A percentile compares a stretch with the other conserved stretches of the same genome.
Conservation (phyloP, 441 rosid genomes). For the Hypseocharis bilobata region DNA sequence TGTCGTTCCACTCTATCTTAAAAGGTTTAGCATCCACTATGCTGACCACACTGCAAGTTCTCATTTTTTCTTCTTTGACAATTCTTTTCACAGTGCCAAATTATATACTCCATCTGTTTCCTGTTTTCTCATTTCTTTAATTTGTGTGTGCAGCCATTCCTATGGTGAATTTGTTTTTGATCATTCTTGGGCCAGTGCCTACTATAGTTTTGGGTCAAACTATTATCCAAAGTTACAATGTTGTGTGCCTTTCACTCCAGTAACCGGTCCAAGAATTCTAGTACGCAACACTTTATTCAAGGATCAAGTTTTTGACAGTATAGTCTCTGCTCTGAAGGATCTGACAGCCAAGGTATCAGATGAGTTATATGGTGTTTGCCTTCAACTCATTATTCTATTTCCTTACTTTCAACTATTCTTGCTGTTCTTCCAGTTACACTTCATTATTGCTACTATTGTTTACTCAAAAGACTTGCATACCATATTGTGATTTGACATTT, state of each 20-base stretch:
- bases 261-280: conserved; percentile 82
- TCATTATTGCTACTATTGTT: not conserved
- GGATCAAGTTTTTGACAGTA: conserved; percentile 63
- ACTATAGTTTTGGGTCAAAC: conserved; percentile 70
- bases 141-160: conserved; percentile 61
- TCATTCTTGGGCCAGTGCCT: conserved; percentile 93
- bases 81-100: conserved; percentile 15
- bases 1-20: conserved; percentile 85
- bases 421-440: not conserved
- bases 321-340: conserved; percentile 57
- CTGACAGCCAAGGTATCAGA: conserved; percentile 53
- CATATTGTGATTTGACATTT: not conserved
- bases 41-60: conserved; percentile 16
- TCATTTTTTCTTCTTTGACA: conserved; percentile 15
- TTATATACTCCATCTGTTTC: conserved; percentile 8
- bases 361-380: conserved; percentile 9
- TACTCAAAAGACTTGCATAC: not conserved
- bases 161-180: conserved; percentile 96
- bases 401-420: not conserved
- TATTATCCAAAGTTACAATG: conserved; percentile 91
- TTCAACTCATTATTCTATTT: not conserved
- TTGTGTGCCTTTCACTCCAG: conserved; percentile 92
- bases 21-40: conserved; percentile 49
- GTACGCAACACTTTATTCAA: conserved; percentile 44
- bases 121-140: conserved; percentile 19